phyloP scores from a whole-genome alignment of 139 green algal genomes.

The Volvox africanus region DNA sequence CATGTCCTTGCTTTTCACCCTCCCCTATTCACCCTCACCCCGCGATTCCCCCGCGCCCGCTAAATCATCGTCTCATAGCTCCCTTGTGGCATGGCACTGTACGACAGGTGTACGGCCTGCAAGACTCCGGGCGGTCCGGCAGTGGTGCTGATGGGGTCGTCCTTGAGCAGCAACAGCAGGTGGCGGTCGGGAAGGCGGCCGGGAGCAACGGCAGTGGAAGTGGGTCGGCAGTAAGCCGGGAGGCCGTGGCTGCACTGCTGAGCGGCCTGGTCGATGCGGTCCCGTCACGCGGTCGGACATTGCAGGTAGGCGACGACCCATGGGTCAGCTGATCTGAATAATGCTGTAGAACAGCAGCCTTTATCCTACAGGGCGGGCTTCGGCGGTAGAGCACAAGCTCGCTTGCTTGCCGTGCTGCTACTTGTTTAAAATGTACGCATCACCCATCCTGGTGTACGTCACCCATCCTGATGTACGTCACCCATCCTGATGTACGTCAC shows the following conservation, averaged over 20 bases:
- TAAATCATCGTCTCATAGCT: too few relatives aligned
- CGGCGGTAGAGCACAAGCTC: too few relatives aligned
- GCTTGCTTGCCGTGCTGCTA: too few relatives aligned
- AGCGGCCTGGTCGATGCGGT: constrained; percentile 18
- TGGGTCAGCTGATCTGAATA: too few relatives aligned
- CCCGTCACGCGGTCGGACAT: constrained; percentile 1
- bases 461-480: too few relatives aligned
- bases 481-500: too few relatives aligned
- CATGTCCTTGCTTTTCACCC: neutral
- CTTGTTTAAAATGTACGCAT: too few relatives aligned
- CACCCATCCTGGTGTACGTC: too few relatives aligned
- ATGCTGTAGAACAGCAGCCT: too few relatives aligned
- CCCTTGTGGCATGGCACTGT: too few relatives aligned
- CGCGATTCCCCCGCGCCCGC: neutral
- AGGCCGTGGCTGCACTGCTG: constrained; percentile 7
- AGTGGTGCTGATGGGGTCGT: neutral
- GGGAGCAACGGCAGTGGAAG: neutral
- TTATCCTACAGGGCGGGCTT: too few relatives aligned
- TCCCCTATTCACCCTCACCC: neutral
- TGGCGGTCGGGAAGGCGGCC: too few relatives aligned
- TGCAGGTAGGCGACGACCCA: neutral
- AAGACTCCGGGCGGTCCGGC: neutral
- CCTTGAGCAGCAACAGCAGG: neutral
- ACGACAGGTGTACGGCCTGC: constrained; percentile 22
- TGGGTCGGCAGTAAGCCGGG: neutral